phyloP scores from a whole-genome alignment of 176 grass and related monocot genomes.

The Eleusine coracana region DNA sequence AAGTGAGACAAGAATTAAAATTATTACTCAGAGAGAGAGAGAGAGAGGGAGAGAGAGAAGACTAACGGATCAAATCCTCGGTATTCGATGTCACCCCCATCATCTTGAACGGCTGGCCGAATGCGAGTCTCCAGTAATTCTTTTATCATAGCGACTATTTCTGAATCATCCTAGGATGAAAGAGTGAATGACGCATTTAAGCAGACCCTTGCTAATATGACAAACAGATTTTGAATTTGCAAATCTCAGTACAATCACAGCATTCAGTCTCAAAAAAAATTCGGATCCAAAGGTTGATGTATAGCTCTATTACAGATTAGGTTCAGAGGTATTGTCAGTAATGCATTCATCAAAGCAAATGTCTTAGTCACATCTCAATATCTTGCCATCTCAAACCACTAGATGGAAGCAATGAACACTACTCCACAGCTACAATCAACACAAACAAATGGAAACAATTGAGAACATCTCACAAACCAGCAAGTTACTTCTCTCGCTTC shows the following conservation, averaged over 20 bases:
- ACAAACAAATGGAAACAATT: neutral
- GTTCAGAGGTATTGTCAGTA: neutral
- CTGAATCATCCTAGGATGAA: slow-evolving; percentile 88
- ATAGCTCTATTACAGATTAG: neutral
- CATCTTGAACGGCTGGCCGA: slow-evolving; percentile 96
- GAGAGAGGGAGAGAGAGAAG: slow-evolving; percentile 9
- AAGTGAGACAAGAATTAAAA: slow-evolving; percentile 13
- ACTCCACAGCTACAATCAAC: neutral
- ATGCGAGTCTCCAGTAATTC: slow-evolving; percentile 95
- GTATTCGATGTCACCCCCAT: slow-evolving; percentile 98
- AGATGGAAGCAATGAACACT: neutral
- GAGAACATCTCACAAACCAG: neutral
- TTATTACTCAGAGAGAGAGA: neutral
- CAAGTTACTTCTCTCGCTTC: neutral
- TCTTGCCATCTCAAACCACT: neutral
- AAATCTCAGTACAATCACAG: neutral
- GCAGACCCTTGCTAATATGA: neutral
- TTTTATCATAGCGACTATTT: slow-evolving; percentile 99
- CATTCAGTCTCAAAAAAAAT: neutral
- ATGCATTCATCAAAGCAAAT: neutral
- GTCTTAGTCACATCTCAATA: neutral
- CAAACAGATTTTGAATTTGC: neutral
- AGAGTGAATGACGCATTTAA: slow-evolving; percentile 13
- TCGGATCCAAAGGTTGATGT: neutral
- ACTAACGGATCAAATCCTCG: slow-evolving; percentile 81